Percentiles rank a stretch among this genome's conserved stretches.
These are phyloP conservation scores for Epichloe typhina DNA, from an alignment of 2,329 filamentous ascomycete genomes.

Conservation along the genomic window DNA sequence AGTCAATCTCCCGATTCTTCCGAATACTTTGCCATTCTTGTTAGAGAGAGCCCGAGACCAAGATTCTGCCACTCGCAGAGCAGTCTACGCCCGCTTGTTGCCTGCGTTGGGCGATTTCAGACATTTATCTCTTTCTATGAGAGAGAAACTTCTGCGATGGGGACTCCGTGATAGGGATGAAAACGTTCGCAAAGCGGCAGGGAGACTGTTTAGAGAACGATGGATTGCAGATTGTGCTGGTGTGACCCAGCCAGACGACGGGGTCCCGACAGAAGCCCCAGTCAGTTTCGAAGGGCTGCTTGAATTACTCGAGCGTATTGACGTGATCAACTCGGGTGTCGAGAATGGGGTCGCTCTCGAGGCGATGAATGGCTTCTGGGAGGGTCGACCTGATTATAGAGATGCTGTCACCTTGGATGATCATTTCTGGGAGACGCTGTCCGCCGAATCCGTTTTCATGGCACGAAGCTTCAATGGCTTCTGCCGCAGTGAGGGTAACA, in stretches of 20 bases:
- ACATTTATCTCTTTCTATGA: constrained; percentile 81
- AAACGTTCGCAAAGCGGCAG: constrained; percentile 82
- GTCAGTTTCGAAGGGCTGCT: constrained; percentile 73
- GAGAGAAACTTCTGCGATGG: constrained; percentile 92
- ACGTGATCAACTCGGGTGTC: constrained; percentile 78
- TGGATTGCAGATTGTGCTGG: constrained; percentile 95
- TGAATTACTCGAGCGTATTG: constrained; percentile 86
- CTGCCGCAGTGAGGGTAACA: constrained; percentile 61
- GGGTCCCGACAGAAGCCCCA: constrained; percentile 40
- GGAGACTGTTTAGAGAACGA: constrained; percentile 79
- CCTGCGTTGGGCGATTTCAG: constrained; percentile 89
- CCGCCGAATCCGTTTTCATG: constrained; percentile 79
- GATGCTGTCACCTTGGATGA: constrained; percentile 61
- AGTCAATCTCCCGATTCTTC: constrained; percentile 77
- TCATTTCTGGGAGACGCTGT: constrained; percentile 66
- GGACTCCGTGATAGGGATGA: constrained; percentile 89
- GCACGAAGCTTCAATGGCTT: constrained; percentile 90
- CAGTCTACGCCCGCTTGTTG: constrained; percentile 75
- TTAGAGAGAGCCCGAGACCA: constrained; percentile 84
- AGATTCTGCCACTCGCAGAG: constrained; percentile 69
- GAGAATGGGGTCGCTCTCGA: constrained; percentile 85
- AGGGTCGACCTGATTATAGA: constrained; percentile 71
- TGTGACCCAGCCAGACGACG: constrained; percentile 43
- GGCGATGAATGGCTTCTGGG: constrained; percentile 95
- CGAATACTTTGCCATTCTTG: constrained; percentile 70